Conservation (phyloP, 192 early-diverging fungal genomes). For the Cetraspora pellucida region DNA sequence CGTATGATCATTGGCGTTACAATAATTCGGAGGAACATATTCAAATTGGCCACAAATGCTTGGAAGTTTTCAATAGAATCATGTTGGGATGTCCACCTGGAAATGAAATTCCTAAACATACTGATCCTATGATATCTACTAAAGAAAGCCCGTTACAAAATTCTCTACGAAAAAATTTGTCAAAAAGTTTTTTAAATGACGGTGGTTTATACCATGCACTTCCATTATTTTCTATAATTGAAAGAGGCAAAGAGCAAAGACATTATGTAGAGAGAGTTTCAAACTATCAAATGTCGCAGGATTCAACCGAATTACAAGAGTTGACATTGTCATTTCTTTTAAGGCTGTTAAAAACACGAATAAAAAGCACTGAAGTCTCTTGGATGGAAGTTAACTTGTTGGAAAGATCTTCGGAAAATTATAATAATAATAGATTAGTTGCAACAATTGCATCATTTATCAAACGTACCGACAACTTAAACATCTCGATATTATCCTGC, state of each 20-base stretch:
- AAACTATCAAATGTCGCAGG: slow-evolving; percentile 20
- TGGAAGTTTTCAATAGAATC: slow-evolving; percentile 41
- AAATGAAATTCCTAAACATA: slow-evolving; percentile 6
- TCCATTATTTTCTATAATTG: slow-evolving; percentile 50
- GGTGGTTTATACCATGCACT: slow-evolving; percentile 50
- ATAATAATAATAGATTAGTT: slow-evolving; percentile 45
- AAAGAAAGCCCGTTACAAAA: slow-evolving; percentile 21
- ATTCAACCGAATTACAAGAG: slow-evolving; percentile 38
- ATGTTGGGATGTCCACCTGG: slow-evolving; percentile 37
- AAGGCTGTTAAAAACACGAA: slow-evolving; percentile 39
- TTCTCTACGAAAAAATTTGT: slow-evolving; percentile 43
- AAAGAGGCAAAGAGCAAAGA: slow-evolving; percentile 42
- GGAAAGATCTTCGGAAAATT: slow-evolving; percentile 44
- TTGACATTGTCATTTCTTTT: slow-evolving; percentile 48
- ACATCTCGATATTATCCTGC: slow-evolving; percentile 42
- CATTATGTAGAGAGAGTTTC: slow-evolving; percentile 39
- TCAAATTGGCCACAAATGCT: slow-evolving; percentile 39
- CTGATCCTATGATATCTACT: slow-evolving; percentile 23
- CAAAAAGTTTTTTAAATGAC: slow-evolving; percentile 50
- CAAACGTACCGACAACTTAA: slow-evolving; percentile 40
- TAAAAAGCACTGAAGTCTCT: slow-evolving; percentile 38
- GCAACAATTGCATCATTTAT: slow-evolving; percentile 42
- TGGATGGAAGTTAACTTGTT: slow-evolving; percentile 52
- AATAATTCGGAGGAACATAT: slow-evolving; percentile 41
- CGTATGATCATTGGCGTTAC: slow-evolving; percentile 50